phyloP scores from a whole-genome alignment of 352 stramenopile species.

The Globisporangium perplexum region DNA sequence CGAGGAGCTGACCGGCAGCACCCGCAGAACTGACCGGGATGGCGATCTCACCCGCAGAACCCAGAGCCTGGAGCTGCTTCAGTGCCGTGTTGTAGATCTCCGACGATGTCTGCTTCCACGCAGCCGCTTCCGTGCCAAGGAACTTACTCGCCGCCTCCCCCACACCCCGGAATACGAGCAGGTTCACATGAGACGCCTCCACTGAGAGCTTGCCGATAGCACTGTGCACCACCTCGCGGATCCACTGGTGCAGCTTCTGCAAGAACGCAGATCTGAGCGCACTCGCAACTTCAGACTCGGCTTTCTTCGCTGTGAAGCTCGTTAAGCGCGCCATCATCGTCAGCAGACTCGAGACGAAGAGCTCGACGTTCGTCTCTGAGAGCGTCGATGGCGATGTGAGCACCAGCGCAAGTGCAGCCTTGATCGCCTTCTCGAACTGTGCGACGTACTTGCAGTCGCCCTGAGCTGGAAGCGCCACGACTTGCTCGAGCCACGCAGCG shows the following conservation, averaged over 20 bases:
- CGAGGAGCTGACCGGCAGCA: conserved; percentile 26
- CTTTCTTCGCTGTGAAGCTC: conserved; percentile 22
- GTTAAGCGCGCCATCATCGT: conserved; percentile 34
- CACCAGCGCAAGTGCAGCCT: conserved; percentile 28
- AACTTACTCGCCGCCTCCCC: conserved; percentile 11
- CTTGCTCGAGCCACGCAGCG: conserved; percentile 20
- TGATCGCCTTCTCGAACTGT: conserved; percentile 63
- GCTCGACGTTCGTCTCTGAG: conserved; percentile 22
- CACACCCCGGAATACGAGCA: conserved; percentile 20
- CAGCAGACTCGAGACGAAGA: conserved; percentile 38
- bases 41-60: background rate
- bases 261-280: conserved; percentile 25
- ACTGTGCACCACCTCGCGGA: conserved; percentile 21
- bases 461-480: conserved; percentile 5
- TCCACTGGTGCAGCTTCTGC: conserved; percentile 32
- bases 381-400: conserved; percentile 31
- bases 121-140: conserved; percentile 4
- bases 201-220: conserved; percentile 27
- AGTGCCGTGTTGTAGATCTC: conserved; percentile 29
- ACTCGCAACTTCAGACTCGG: conserved; percentile 8
- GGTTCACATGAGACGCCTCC: conserved; percentile 25
- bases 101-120: conserved; percentile 30
- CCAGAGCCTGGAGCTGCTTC: conserved; percentile 22
- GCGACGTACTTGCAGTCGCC: conserved; percentile 34
- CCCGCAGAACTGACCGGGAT: background rate